Evolutionary conservation across 2,329 filamentous ascomycete genomes (phyloP).

Genomic region (Colletotrichum sidae): DNA sequence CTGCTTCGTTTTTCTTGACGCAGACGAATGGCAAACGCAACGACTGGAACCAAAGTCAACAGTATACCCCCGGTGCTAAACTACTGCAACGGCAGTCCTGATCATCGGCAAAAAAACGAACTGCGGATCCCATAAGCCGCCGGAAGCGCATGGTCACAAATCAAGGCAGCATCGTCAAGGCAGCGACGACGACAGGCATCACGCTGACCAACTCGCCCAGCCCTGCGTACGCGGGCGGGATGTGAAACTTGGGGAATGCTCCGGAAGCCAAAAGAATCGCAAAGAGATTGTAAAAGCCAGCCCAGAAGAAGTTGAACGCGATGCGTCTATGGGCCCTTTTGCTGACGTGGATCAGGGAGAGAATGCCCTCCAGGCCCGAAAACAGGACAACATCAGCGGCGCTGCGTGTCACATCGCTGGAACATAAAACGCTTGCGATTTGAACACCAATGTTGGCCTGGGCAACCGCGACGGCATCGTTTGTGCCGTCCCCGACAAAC

Average conservation of each 20-base stretch:
- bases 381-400: conserved; percentile 70
- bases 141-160: no score
- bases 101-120: no score
- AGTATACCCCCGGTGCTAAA: no score
- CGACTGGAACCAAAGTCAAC: no score
- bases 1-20: no score
- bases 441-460: conserved; percentile 71
- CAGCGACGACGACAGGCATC: conserved; percentile 65
- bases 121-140: no score
- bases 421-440: conserved; percentile 56
- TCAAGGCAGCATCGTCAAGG: conserved; percentile 43
- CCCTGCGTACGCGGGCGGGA: conserved; percentile 65
- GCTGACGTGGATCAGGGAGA: conserved; percentile 62
- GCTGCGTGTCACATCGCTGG: conserved; percentile 65
- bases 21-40: no score
- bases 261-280: conserved; percentile 71
- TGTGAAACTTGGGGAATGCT: conserved; percentile 62
- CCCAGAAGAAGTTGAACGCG: conserved; percentile 73
- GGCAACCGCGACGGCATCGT: conserved; percentile 71
- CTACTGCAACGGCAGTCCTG: no score
- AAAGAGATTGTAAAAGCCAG: conserved; percentile 70
- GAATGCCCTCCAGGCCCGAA: conserved; percentile 61
- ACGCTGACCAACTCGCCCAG: conserved; percentile 75
- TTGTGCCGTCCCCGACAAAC: conserved; percentile 74
- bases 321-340: conserved; percentile 53